Base-by-base conservation (phyloP, 1,284 basidiomycete genomes). In the Cutaneotrichosporon sp. region DNA sequence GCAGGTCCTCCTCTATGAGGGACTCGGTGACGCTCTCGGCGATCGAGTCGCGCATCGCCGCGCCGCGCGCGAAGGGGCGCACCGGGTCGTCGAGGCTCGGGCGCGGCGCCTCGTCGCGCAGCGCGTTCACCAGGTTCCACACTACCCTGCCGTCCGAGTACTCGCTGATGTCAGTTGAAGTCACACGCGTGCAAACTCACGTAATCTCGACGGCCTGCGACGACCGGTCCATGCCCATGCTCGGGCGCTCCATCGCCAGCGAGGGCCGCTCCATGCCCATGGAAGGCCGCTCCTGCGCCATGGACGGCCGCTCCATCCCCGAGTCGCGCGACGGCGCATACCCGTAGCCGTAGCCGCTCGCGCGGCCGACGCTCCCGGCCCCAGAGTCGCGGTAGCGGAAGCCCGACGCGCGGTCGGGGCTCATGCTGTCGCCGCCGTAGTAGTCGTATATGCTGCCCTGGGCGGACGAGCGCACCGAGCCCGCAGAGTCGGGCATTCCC, bases 121-220 rank as follows among this genome's bases (percentile, higher is more conserved):
- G 63, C 1, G 72, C 77, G 53, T 79, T 72, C 31, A 77, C 73
- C 29, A 79, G 63, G 42, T 72, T 72, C 77, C 77, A 79, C 3
- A 76, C 73, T 0, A 79, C 67, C 49, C 71, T 64, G 10, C 77
- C 77, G 60, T 79, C 75, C 29, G 71, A 71, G 61, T 76, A 76
- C 61, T 79, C 77, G 38, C 73, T 77, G 52, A 14, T 34, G 51
- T 59, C 27, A 53, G 51, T 6, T 18, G 18, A 2, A 33, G 14
- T 34, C 45, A 36, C 9, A 11, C n/a, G 16, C n/a, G 10, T 11
- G 24, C 1, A 20, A 18, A 69, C 72, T 62, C 56, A 70, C 64
- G 66, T 68, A 22, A 77, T 73, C 63, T 77, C 75, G 10, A 77
- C 67, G 4, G 70, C 75, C 51, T 75, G 73, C n/a, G 59, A 56